phyloP scores from a whole-genome alignment of 805 yeast genomes.

The Cyberlindnera japonica region DNA sequence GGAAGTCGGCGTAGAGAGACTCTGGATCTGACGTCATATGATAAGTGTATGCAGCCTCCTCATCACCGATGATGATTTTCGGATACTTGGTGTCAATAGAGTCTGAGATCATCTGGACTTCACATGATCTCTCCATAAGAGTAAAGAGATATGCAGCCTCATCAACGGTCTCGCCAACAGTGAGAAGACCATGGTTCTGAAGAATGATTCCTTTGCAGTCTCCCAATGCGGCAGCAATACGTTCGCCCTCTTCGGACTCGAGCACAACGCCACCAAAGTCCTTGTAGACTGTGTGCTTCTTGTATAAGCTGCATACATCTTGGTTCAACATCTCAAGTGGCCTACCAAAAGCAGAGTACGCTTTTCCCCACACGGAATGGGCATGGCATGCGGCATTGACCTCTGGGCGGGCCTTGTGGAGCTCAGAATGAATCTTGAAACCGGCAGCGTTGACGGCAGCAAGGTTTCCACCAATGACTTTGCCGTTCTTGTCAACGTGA shows the following conservation, averaged over 20 bases:
- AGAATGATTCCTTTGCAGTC: constrained; percentile 51
- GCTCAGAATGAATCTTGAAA: constrained; percentile 62
- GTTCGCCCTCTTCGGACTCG: constrained; percentile 58
- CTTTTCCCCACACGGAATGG: constrained; percentile 61
- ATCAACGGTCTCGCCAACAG: constrained; percentile 67
- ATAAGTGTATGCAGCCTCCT: constrained; percentile 65
- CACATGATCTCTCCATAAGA: constrained; percentile 60
- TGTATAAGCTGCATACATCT: constrained; percentile 67
- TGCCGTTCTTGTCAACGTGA: constrained; percentile 58
- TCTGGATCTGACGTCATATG: constrained; percentile 62
- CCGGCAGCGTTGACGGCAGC: constrained; percentile 65
- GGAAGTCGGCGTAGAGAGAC: constrained; percentile 67
- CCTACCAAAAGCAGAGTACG: constrained; percentile 60
- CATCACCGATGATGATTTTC: constrained; percentile 47
- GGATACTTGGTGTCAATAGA: constrained; percentile 38
- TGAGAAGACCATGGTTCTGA: constrained; percentile 70
- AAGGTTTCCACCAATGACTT: constrained; percentile 55
- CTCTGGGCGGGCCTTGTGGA: constrained; percentile 67
- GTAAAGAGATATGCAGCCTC: constrained; percentile 70
- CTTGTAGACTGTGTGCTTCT: constrained; percentile 58
- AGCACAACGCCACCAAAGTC: constrained; percentile 80
- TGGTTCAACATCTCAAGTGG: constrained; percentile 78
- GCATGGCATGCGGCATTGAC: constrained; percentile 71
- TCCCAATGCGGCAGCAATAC: constrained; percentile 60
- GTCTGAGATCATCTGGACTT: constrained; percentile 63